Conservation (phyloP, 495 filamentous ascomycete genomes). For the Neurospora sp. region DNA sequence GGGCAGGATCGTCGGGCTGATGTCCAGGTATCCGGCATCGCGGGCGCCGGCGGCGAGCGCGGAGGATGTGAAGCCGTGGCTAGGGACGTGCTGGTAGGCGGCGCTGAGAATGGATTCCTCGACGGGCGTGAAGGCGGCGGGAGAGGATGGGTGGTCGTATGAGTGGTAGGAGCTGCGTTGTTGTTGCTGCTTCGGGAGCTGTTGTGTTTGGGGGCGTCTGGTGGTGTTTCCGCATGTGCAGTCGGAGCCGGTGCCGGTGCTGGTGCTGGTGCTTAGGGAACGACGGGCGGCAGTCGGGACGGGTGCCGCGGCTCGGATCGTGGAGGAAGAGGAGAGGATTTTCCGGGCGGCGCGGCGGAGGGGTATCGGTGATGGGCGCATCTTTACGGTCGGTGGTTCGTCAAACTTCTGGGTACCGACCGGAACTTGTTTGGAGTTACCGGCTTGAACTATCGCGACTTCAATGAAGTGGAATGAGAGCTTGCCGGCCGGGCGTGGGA, state of each 20-base stretch:
- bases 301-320: background rate
- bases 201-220: background rate
- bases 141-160: slow-evolving; percentile 46
- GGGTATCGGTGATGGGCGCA: background rate
- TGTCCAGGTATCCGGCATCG: slow-evolving; percentile 76
- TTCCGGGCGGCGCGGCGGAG: background rate
- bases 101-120: slow-evolving; percentile 73
- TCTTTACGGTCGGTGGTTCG: background rate
- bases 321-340: background rate
- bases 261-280: background rate
- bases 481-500: background rate
- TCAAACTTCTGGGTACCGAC: background rate
- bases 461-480: background rate
- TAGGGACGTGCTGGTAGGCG: slow-evolving; percentile 66
- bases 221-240: background rate
- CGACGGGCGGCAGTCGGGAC: background rate
- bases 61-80: slow-evolving; percentile 65
- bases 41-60: slow-evolving; percentile 68
- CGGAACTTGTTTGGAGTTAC: background rate
- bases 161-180: slow-evolving; percentile 57
- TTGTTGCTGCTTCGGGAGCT: background rate
- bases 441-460: background rate
- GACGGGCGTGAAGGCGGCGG: slow-evolving; percentile 53
- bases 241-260: background rate
- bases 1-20: slow-evolving; percentile 72